Percentiles rank a stretch among this genome's conserved stretches.
Conservation (phyloP, 164 flowering plant species). For the Chimonanthus salicifolius region DNA sequence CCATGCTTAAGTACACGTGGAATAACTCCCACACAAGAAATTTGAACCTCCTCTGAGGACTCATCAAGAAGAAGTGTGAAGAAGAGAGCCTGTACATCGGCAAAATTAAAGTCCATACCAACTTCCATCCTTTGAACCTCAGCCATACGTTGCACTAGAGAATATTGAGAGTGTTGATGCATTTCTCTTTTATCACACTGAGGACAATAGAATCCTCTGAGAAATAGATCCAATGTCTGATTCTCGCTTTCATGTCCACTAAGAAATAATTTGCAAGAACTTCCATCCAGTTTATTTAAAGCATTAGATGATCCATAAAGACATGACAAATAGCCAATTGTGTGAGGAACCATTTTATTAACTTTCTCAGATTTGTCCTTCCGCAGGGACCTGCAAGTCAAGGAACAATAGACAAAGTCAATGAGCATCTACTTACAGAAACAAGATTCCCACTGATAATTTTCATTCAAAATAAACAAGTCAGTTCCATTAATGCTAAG, state of each 20-base stretch:
- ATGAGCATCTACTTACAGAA: background rate
- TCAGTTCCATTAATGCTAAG: background rate
- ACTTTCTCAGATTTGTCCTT: constrained; percentile 45
- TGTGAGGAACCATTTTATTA: constrained; percentile 40
- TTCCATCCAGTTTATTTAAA: constrained; percentile 18
- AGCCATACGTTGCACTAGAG: constrained; percentile 15
- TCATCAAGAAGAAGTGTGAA: constrained; percentile 62
- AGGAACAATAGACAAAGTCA: constrained; percentile 2
- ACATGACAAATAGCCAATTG: constrained; percentile 79
- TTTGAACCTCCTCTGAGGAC: constrained; percentile 85
- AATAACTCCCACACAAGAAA: constrained; percentile 58
- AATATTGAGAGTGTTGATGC: constrained; percentile 15
- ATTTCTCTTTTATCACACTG: constrained; percentile 49
- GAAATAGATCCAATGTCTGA: constrained; percentile 31
- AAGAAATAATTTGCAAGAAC: constrained; percentile 49
- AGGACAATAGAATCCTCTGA: constrained; percentile 74
- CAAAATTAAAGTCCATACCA: constrained; percentile 32
- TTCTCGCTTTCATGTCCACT: constrained; percentile 21
- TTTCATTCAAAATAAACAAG: background rate
- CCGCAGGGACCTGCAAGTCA: constrained; percentile 43
- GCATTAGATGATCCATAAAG: constrained; percentile 47
- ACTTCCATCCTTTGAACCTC: constrained; percentile 18
- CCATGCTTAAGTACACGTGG: constrained; percentile 63
- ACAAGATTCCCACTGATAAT: background rate
- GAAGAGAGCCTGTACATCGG: constrained; percentile 44